Base-by-base conservation (phyloP, 163 green algal genomes). In the Chlamydomonas reinhardtii region DNA sequence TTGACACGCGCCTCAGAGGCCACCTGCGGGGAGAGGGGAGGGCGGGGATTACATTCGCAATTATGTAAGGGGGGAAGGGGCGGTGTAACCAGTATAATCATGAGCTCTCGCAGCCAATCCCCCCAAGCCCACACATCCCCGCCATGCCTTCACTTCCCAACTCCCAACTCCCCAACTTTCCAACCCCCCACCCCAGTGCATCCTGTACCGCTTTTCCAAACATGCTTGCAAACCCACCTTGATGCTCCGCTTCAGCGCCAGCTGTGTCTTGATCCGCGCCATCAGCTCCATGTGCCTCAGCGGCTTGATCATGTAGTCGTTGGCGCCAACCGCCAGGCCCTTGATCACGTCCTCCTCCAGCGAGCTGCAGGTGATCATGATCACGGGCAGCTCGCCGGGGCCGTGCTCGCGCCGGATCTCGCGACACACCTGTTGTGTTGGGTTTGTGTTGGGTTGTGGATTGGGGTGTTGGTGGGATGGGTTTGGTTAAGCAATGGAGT, bases 281-380 rank as follows among this genome's bases (percentile, higher is more conserved):
- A 87, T 88, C 17, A 91, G 81, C 86, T 91, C 86, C 35, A 80
- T 32, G 66, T 84, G 65, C 17, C 69, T 66, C 54, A 82, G 59
- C n/a, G 84, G 84, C 59, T 89, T 85, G 66, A 76, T 74, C 75
- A 84, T 71, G 83, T 89, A 84, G 66, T 89, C 74, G 56, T 74
- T 84, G 31, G 66, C 83, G 27, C 74, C 66, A 32, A 85, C 66
- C 66, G 77, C 77, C 65, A 85, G 48, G 43, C 77, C 77, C 39
- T 54, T 66, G 70, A 91, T 91, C 29, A 91, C 86, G 64, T 86
- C 86, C 66, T 88, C 86, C 74, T 91, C 86, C 48, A 86, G 69
- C 29, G 34, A 74, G 61, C 39, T 73, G 74, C 86, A 86, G 29
- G 86, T 91, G 73, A 91, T 81, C 86, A 91, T 91, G 86, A 91